Conservation (phyloP, 371 early-diverging fungal species). For the Apophysomyces sp. region DNA sequence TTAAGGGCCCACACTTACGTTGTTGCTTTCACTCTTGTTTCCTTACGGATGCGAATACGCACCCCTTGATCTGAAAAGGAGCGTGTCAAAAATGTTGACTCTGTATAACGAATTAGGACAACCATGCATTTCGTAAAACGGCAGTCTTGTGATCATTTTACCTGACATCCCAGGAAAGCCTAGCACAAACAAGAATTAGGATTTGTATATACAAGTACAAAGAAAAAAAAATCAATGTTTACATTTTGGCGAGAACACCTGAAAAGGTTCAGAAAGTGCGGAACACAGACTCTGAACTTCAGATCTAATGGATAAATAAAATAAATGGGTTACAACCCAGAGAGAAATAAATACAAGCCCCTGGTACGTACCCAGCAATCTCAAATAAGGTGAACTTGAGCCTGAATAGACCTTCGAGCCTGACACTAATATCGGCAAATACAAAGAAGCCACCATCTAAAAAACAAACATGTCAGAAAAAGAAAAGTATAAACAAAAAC, state of each 20-base stretch:
- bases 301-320: conserved; percentile 17
- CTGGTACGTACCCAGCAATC: conserved; percentile 60
- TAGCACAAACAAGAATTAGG: neutral
- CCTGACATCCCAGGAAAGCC: conserved; percentile 87
- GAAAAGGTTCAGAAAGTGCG: conserved; percentile 59
- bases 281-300: conserved; percentile 26
- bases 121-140: neutral
- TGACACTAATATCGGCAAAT: conserved; percentile 91
- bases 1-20: no score
- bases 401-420: conserved; percentile 86
- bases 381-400: conserved; percentile 91
- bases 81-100: conserved; percentile 27
- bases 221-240: conserved; percentile 2
- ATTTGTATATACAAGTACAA: neutral
- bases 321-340: no score
- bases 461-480: neutral
- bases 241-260: conserved; percentile 84
- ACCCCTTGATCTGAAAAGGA: conserved; percentile 34
- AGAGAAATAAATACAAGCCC: neutral
- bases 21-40: conserved; percentile 19
- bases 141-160: conserved; percentile 17
- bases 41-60: conserved; percentile 25
- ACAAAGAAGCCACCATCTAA: conserved; percentile 92
- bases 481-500: neutral
- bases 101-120: conserved; percentile 2